phyloP scores from a whole-genome alignment of 2,329 filamentous ascomycete species.

The Pseudocercospora musae region DNA sequence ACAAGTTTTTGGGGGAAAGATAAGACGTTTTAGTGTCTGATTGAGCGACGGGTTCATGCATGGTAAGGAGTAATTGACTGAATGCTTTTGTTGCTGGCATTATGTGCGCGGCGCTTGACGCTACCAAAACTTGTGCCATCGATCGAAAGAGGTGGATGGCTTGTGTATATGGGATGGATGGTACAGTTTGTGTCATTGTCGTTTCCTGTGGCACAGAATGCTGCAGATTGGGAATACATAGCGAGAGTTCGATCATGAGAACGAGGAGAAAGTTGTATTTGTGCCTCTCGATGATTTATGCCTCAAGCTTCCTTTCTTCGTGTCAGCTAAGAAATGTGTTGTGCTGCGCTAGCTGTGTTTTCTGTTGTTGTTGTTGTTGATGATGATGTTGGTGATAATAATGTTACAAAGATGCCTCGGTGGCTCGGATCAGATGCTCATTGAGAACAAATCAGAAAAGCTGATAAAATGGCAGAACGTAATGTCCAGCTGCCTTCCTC shows the following conservation, averaged over 20 bases:
- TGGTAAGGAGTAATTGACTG: neutral
- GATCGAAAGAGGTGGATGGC: neutral
- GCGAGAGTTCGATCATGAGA: neutral
- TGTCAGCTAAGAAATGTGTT: neutral
- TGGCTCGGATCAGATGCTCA: neutral
- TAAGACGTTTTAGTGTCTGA: neutral
- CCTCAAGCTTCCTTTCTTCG: neutral
- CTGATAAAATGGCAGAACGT: neutral
- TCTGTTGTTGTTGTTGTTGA: too few relatives aligned
- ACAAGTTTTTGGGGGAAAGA: neutral
- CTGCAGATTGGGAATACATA: neutral
- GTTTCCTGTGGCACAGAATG: neutral
- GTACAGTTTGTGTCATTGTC: neutral
- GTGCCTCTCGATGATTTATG: neutral
- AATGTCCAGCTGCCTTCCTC: neutral
- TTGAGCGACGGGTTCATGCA: neutral
- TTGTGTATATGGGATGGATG: slow-evolving; percentile 1
- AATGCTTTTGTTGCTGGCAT: neutral
- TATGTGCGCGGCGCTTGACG: neutral
- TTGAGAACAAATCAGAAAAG: neutral
- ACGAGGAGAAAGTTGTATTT: neutral
- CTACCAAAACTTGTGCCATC: neutral
- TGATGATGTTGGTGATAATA: neutral
- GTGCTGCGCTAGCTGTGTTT: neutral
- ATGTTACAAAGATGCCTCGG: neutral